Evolutionary conservation across 768 basidiomycete species (phyloP), one percentile per base, ranked within the genome.

Genomic region (Piloderma croceum): DNA sequence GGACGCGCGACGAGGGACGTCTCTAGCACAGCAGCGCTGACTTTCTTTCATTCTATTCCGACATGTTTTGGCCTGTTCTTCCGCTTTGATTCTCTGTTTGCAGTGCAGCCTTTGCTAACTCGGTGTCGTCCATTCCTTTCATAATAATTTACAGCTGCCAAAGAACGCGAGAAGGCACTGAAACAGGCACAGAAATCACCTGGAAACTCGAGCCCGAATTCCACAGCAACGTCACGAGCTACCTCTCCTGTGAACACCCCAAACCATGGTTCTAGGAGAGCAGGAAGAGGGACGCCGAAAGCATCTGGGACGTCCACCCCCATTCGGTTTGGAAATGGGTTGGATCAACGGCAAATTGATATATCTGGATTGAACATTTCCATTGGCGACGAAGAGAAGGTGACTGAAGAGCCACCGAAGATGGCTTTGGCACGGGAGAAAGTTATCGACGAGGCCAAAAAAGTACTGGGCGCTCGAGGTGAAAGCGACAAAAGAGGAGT

Each of bases 391-490:
- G 67, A 69, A 6, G 64, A 62, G 23, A 50, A 51, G 35, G 43
- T 46, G 22, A 57, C 54, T 13, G 70, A 71, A 25, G 71, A 75
- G 48, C 74, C 76, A 34, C 86, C 85, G 11, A 83, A 75, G 51
- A 63, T 86, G 42, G 74, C 67, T 17, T 68, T 88, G 48, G 81
- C 86, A 11, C 71, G 75, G 44, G 91, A 88, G 58, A 93, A 86
- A 57, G 60, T 98, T 32, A 54, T 98, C 4, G 84, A 88, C 50
- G 88, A 94, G 61, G 90, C 83, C 1, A 76, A 61, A 46, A 69
- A 65, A 38, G 65, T 63, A 3, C 56, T 83, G 22, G 70, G 73
- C 19, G 61, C 57, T 3, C 62, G 73, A 42, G 68, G 63, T 17
- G 65, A 69, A 44, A 69, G 69, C 27, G 68, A 64, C 34, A 90